Base-by-base conservation (phyloP, 2,329 filamentous ascomycete species). In the Samsoniella hepiali region DNA sequence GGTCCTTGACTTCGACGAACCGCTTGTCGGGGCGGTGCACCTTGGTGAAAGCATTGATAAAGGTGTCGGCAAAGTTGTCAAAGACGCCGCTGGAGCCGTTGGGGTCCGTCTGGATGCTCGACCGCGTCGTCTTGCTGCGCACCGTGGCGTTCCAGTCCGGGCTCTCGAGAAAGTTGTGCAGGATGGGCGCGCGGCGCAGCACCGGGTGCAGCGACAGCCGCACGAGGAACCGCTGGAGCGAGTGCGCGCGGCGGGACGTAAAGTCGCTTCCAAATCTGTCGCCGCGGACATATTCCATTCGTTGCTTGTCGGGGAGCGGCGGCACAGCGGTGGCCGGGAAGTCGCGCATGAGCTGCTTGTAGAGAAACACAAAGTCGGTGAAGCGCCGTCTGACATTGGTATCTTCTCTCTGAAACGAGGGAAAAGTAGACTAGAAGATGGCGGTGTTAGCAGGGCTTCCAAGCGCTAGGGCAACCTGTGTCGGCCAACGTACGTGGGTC, bases 101-200 rank as follows among this genome's bases (percentile, higher is more conserved):
- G 68, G 81, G 70, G 68, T 83, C 71, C 73, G 77, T 77, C 34
- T 76, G 69, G 51, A 79, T 82, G 65, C 87, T 85, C 34, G 82
- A 84, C 54, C 94, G 84, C 58, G 85, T 83, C 11, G 89, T 85
- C 55, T 93, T 87, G 68, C 87, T 86, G 70, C 88, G 88, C 93
- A 99, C 97, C 54, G 92, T 94, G 40, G 93, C 90, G 75, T 99
- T 98, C 95, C 95, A 99, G 76, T 99, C 95, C 32, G 84, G 86
- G 64, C 89, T 93, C 77, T 99, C 95, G 67, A 99, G 86, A 74
- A 99, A 99, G 64, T 88, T 89, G 69, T 95, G 89, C 38, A 99
- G 82, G 44, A 98, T 87, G 32, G 88, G 83, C 0, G 91, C 90
- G 63, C 93, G 87, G 32, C 95, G 90, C 55, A 99, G 85, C 22